Evolutionary conservation across 2,329 filamentous ascomycete genomes (phyloP).

Genomic region (Aspergillus clavatus): DNA sequence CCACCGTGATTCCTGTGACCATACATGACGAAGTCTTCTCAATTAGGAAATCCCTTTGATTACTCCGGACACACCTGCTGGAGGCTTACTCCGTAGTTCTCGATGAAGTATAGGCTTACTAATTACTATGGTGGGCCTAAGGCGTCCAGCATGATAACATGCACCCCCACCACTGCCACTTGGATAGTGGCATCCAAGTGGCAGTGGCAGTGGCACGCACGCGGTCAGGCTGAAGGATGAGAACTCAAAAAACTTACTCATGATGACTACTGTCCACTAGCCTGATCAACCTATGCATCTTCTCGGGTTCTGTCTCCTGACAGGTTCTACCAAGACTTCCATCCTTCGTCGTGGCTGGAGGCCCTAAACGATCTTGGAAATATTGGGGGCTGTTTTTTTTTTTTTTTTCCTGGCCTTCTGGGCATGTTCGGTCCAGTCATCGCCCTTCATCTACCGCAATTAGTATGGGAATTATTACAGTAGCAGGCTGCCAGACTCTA

Average conservation of each 20-base stretch:
- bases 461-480: background rate
- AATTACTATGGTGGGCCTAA: background rate
- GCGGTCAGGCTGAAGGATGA: background rate
- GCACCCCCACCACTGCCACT: too few species aligned
- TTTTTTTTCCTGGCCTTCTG: too few species aligned
- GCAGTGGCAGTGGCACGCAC: background rate
- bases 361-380: too few species aligned
- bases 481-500: too few species aligned
- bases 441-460: too few species aligned
- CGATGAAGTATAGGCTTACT: background rate
- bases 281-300: background rate
- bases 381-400: too few species aligned
- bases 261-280: too few species aligned
- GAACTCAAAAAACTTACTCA: background rate
- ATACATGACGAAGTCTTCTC: background rate
- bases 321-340: too few species aligned
- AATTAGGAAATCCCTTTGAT: background rate
- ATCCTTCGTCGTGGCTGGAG: too few species aligned
- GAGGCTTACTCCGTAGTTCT: background rate
- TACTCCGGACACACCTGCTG: background rate
- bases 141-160: background rate
- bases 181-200: too few species aligned
- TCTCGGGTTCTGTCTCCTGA: background rate
- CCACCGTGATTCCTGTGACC: background rate
- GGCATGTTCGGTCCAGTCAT: too few species aligned